These are phyloP conservation scores for Vicia faba DNA, from an alignment of 306 rosid species.

Conservation along the genomic window DNA sequence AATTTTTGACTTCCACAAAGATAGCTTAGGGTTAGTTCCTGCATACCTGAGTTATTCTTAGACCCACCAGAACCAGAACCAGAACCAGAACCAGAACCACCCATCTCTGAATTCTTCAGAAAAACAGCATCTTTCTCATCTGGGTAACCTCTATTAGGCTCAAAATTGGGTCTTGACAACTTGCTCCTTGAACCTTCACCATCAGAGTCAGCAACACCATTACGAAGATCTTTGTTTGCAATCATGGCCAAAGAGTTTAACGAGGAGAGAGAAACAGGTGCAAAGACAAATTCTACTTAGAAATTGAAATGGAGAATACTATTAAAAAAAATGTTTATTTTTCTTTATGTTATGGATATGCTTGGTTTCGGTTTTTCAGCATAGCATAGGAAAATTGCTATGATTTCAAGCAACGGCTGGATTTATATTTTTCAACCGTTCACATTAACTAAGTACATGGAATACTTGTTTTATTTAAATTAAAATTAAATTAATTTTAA, in stretches of 20 bases:
- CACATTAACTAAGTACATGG: constrained; percentile 10
- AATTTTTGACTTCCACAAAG: constrained; percentile 69
- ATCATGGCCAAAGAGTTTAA: constrained; percentile 51
- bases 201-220: constrained; percentile 52
- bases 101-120: constrained; percentile 47
- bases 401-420: constrained; percentile 49
- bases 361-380: constrained; percentile 32
- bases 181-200: constrained; percentile 85
- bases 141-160: constrained; percentile 41
- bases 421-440: constrained; percentile 38
- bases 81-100: constrained; percentile 4
- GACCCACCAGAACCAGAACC: constrained; percentile 28
- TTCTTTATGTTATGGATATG: background rate
- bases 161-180: constrained; percentile 57
- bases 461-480: too few species aligned
- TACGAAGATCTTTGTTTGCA: constrained; percentile 55
- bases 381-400: background rate
- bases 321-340: background rate
- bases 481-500: too few species aligned
- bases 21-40: constrained; percentile 86
- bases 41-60: constrained; percentile 47
- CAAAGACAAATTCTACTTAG: too few species aligned
- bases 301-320: too few species aligned
- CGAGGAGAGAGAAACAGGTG: constrained; percentile 11
- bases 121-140: constrained; percentile 51